Conservation (phyloP, 2,329 filamentous ascomycete genomes). For the Huntiella moniliformis region DNA sequence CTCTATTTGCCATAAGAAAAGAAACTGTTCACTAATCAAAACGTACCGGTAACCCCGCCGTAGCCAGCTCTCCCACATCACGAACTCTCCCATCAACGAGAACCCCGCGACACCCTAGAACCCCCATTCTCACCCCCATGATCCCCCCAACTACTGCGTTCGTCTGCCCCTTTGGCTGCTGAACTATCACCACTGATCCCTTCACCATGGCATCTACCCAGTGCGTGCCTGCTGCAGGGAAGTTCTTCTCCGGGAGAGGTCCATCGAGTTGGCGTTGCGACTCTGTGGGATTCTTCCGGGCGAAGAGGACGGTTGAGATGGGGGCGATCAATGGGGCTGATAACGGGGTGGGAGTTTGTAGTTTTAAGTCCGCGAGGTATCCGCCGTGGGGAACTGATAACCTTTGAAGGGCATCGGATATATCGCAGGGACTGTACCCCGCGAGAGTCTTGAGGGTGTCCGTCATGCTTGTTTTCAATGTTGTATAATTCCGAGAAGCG, state of each 20-base stretch:
- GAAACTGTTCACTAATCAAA: too few species aligned
- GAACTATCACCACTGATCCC: slow-evolving; percentile 45
- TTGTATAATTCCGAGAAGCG: not conserved
- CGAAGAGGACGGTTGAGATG: slow-evolving; percentile 44
- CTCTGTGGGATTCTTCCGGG: slow-evolving; percentile 31
- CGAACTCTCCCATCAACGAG: slow-evolving; percentile 51
- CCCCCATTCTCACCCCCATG: slow-evolving; percentile 51
- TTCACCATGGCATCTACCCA: slow-evolving; percentile 47
- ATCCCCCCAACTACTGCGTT: slow-evolving; percentile 63
- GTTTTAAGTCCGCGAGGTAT: slow-evolving; percentile 39
- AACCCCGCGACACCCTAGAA: slow-evolving; percentile 38
- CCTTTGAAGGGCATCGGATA: slow-evolving; percentile 56
- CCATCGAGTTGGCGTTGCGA: not conserved
- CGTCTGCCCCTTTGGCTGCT: slow-evolving; percentile 43
- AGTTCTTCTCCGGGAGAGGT: slow-evolving; percentile 23
- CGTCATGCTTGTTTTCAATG: not conserved
- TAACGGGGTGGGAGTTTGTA: slow-evolving; percentile 14
- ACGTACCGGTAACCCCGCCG: slow-evolving; percentile 36
- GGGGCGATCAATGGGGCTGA: slow-evolving; percentile 20
- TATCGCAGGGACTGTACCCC: slow-evolving; percentile 32
- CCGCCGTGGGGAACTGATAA: slow-evolving; percentile 48
- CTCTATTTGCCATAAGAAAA: not conserved
- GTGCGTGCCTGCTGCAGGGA: slow-evolving; percentile 36
- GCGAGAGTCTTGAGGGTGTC: slow-evolving; percentile 14
- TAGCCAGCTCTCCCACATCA: slow-evolving; percentile 42